A percentile compares a stretch with the other conserved stretches of the same genome.
Conservation (phyloP, 1,284 basidiomycete species). For the Cryptococcus sp. region DNA sequence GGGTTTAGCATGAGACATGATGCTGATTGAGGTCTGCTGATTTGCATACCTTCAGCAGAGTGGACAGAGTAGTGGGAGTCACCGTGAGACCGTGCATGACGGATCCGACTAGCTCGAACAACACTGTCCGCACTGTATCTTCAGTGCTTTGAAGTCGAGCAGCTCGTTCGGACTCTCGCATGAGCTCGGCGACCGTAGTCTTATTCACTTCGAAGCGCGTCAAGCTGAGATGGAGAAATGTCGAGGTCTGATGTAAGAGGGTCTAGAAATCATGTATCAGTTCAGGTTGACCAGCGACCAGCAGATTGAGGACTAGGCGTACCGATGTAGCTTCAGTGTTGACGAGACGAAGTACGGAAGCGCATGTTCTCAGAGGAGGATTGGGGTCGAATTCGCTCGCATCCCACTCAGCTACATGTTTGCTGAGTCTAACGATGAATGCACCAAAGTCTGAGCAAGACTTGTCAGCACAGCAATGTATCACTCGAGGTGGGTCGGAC, state of each 20-base stretch:
- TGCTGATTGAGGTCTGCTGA: not conserved
- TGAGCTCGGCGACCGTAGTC: conserved; percentile 12
- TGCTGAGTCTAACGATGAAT: conserved; percentile 37
- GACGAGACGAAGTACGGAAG: conserved; percentile 19
- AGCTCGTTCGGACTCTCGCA: conserved; percentile 11
- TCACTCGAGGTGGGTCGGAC: conserved; percentile 6
- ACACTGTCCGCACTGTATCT: conserved; percentile 31
- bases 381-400: conserved; percentile 38
- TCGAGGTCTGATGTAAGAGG: conserved; percentile 38
- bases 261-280: conserved; percentile 6
- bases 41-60: conserved; percentile 25
- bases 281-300: not conserved
- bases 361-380: conserved; percentile 24
- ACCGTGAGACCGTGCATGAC: conserved; percentile 30
- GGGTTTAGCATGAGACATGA: not conserved
- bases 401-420: conserved; percentile 41
- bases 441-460: conserved; percentile 27
- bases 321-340: conserved; percentile 11
- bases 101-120: conserved; percentile 28
- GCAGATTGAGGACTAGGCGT: not conserved
- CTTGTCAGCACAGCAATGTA: not conserved
- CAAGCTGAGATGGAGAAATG: conserved; percentile 33
- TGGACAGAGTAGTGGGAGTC: conserved; percentile 20
- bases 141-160: conserved; percentile 18
- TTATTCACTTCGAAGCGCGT: conserved; percentile 25